A percentile compares a stretch with the other conserved stretches of the same genome.
These are phyloP conservation scores for Termitomyces sp. DNA, from an alignment of 768 basidiomycete species.

Conservation along the genomic window DNA sequence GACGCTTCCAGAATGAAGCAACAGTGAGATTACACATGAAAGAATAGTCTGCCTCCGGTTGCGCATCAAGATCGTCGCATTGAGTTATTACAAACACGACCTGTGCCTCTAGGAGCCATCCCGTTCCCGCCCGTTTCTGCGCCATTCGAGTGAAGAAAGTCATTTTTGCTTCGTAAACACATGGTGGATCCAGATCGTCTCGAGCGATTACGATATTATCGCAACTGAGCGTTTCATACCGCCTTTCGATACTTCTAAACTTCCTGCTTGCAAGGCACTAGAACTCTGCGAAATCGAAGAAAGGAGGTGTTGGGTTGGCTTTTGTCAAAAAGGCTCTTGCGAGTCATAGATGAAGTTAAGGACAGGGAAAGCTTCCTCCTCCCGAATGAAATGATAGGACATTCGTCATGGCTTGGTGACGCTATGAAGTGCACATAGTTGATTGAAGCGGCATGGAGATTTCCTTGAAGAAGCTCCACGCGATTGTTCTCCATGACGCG, in stretches of 20 bases:
- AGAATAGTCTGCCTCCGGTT: constrained; percentile 79
- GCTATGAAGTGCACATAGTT: constrained; percentile 82
- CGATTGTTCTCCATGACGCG: constrained; percentile 74
- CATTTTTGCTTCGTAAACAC: constrained; percentile 95
- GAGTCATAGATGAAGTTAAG: constrained; percentile 34
- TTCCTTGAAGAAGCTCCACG: constrained; percentile 85
- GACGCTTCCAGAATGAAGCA: neutral
- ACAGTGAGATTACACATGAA: constrained; percentile 62
- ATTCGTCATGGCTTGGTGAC: constrained; percentile 23
- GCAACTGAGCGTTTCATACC: constrained; percentile 70
- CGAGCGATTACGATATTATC: constrained; percentile 72
- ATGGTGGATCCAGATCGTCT: constrained; percentile 90
- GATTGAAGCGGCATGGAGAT: constrained; percentile 88
- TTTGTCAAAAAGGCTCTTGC: constrained; percentile 38
- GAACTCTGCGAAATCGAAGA: constrained; percentile 14
- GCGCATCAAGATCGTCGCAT: constrained; percentile 84
- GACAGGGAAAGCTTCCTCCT: constrained; percentile 20
- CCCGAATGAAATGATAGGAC: neutral
- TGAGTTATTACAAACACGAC: constrained; percentile 70
- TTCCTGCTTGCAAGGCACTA: constrained; percentile 52
- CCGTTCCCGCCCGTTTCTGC: constrained; percentile 79
- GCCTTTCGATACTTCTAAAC: constrained; percentile 62
- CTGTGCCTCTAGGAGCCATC: constrained; percentile 76
- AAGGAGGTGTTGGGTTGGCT: constrained; percentile 32
- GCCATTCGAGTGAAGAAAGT: constrained; percentile 83